Evolutionary conservation across 768 basidiomycete genomes (phyloP), one percentile per base, ranked within the genome.

Genomic region (Pholiota microspora): DNA sequence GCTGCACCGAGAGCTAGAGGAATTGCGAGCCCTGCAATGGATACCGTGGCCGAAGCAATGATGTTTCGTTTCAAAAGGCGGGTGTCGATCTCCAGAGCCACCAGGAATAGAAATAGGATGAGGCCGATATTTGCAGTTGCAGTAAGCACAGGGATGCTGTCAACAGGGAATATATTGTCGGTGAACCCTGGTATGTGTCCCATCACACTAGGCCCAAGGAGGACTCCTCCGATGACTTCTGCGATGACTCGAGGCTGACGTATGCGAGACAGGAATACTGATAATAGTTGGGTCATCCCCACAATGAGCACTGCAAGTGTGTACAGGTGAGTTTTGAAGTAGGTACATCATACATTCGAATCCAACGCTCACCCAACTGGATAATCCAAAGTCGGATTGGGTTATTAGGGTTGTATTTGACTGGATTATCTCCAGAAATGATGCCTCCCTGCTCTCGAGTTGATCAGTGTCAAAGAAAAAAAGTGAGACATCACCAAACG

Each of bases 171-270:
- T 58, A 90, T 86, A 35, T 68, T 63, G 7, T 69, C 46, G n/a
- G 71, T 75, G 73, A 94, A 96, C 34, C 75, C 66, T 0, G 89
- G 92, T 55, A 94, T 92, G 24, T 82, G 83, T 2, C 92, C 92
- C 80, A 92, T 83, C 8, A 89, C 81, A 0, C 82, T 77, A 0
- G 84, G 84, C 36, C 94, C 94, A 9, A 98, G 79, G 18, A 98
- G 63, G 59, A 98, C 85, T 18, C 96, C 96, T 0, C 87, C 92
- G 52, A 98, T 82, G 55, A 97, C 88, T 68, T 98, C 95, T 36
- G 94, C 85, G 49, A 97, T 93, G 56, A 98, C 95, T n/a, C 86
- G 78, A 1, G 96, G 96, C 64, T 98, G 95, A 29, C 83, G 84
- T 31, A 96, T 83, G 52, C 78, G 84, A 7, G 74, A 68, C 18